Percentiles rank a stretch among this genome's conserved stretches.
phyloP scores from a whole-genome alignment of 73 alveolate genomes.

The Paramecium caudatum region DNA sequence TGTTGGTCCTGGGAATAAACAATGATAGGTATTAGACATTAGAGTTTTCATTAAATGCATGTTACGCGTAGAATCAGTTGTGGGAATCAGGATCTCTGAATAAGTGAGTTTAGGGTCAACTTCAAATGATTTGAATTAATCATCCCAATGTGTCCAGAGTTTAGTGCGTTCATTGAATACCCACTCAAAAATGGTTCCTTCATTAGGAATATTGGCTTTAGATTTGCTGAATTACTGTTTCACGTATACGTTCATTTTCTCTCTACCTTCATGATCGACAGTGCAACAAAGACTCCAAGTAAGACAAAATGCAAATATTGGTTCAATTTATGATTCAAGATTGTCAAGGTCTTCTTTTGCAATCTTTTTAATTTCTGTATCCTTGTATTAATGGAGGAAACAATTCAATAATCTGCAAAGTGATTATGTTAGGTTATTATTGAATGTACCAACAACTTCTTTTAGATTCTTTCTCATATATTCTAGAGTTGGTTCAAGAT shows the following conservation, averaged over 20 bases:
- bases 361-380: constrained; percentile 93
- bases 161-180: constrained; percentile 84
- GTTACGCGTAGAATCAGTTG: constrained; percentile 97
- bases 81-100: constrained; percentile 97
- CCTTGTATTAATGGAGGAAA: constrained; percentile 87
- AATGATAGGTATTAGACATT: constrained; percentile 90
- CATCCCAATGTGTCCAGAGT: constrained; percentile 86
- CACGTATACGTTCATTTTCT: constrained; percentile 10
- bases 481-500: constrained; percentile 85
- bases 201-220: constrained; percentile 77
- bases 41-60: constrained; percentile 92
- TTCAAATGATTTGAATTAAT: constrained; percentile 76
- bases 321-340: constrained; percentile 89
- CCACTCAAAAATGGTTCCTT: constrained; percentile 80
- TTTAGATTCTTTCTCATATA: constrained; percentile 84
- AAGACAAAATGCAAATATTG: constrained; percentile 89
- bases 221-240: constrained; percentile 42
- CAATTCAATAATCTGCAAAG: constrained; percentile 87
- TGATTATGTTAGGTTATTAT: constrained; percentile 59
- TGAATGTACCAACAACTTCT: constrained; percentile 90
- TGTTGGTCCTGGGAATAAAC: constrained; percentile 98
- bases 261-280: constrained; percentile 77
- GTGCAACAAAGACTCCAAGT: constrained; percentile 97
- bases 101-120: constrained; percentile 80
- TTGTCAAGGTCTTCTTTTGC: constrained; percentile 92